Evolutionary conservation across 768 basidiomycete species (phyloP).

Genomic region (Russula earlei): DNA sequence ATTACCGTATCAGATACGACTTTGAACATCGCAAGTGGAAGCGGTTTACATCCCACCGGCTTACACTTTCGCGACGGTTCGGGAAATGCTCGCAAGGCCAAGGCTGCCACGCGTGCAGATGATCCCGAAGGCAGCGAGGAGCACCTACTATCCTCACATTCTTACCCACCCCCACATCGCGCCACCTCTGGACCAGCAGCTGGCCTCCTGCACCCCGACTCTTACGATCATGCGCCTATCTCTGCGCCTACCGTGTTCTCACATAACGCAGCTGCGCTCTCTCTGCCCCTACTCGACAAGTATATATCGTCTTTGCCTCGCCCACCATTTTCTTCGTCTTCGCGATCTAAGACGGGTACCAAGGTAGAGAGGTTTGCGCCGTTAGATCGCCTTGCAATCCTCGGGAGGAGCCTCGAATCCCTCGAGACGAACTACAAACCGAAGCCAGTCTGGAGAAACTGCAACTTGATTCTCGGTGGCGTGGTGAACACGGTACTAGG

Average conservation of each 20-base stretch:
- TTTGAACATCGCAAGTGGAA: neutral
- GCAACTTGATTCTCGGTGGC: slow-evolving; percentile 41
- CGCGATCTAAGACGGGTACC: neutral
- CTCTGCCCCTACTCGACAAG: slow-evolving; percentile 15
- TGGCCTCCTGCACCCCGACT: neutral
- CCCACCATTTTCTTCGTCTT: slow-evolving; percentile 7
- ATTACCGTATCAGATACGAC: neutral
- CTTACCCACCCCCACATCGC: slow-evolving; percentile 6
- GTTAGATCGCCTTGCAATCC: slow-evolving; percentile 43
- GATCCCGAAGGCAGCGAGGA: neutral
- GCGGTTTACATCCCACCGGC: neutral
- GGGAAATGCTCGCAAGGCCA: slow-evolving; percentile 16
- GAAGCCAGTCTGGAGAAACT: slow-evolving; percentile 46
- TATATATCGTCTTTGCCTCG: slow-evolving; percentile 14
- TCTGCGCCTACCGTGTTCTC: slow-evolving; percentile 13
- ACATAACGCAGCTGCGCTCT: slow-evolving; percentile 12
- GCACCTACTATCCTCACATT: slow-evolving; percentile 1
- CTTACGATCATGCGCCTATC: slow-evolving; percentile 8
- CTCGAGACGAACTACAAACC: slow-evolving; percentile 45
- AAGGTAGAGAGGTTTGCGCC: slow-evolving; percentile 47
- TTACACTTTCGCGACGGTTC: slow-evolving; percentile 20
- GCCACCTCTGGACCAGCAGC: neutral
- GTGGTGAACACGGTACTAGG: slow-evolving; percentile 42
- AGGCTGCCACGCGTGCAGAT: neutral
- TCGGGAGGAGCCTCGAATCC: slow-evolving; percentile 45